Base-by-base conservation (phyloP, 2,329 filamentous ascomycete species). In the Achaetomium macrosporum region DNA sequence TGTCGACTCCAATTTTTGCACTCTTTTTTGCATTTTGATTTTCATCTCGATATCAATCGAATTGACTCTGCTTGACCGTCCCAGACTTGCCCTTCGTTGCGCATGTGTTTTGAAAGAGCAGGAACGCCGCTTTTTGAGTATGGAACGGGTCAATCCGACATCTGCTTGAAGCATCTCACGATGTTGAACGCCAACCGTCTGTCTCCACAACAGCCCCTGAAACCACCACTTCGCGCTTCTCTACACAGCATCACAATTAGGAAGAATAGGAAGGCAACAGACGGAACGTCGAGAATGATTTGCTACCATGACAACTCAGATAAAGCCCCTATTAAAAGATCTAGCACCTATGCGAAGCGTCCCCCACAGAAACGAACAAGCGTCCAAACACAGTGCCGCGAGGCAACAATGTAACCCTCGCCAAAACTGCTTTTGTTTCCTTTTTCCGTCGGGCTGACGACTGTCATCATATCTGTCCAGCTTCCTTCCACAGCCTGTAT, bases 321-420 rank as follows among this genome's bases (percentile, higher is more conserved):
- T 9, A n/a, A 16, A n/a, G 30, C 25, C 42, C 44, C 40, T 44
- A 51, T 42, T n/a, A 44, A 45, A 44, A 45, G n/a, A 5, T 20
- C 25, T n/a, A 13, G 9, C 35, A 33, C 5, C 25, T 8, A 11
- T 30, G 8, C 25, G 31, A 40, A 13, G 11, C 12, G n/a, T 16
- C 33, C 19, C 48, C 41, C 5, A 15, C 31, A 39, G 31, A 52
- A 57, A 11, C 41, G 36, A 50, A 50, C 35, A 15, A 50, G 37
- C 50, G 42, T 49, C 42, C 49, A 41, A 58, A 56, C 51, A 71
- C 71, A 65, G 65, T 72, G 70, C 73, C 73, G 73, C 60, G 73
- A 74, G 74, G 73, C 72, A 75, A 66, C 70, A 68, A 70, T 73
- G 69, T 73, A 71, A 65, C 65, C 64, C 47, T 20, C 20, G 20